Conservation (phyloP, 129 eudicot species). For the Tagetes patula region DNA sequence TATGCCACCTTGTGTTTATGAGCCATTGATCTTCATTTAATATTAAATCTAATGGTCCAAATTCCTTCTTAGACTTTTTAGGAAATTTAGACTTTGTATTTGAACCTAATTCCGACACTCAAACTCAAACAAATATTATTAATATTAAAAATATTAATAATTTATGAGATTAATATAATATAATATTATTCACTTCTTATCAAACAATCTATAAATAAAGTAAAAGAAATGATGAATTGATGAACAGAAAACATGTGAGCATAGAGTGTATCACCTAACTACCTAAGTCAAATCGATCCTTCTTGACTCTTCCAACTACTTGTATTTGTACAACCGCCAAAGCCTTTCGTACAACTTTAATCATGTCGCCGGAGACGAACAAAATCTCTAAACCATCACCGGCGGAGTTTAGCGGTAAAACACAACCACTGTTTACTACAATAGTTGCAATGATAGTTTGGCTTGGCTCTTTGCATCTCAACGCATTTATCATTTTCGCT, state of each 20-base stretch:
- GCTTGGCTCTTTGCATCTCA: slow-evolving; percentile 72
- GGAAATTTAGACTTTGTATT: no score
- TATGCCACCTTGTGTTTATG: no score
- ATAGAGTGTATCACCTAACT: slow-evolving; percentile 5
- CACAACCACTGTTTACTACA: slow-evolving; percentile 35
- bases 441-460: slow-evolving; percentile 48
- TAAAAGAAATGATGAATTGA: background rate
- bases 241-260: background rate
- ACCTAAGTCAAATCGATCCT: background rate
- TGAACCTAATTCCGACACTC: no score
- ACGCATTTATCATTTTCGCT: slow-evolving; percentile 34
- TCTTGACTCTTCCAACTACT: slow-evolving; percentile 25
- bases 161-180: no score
- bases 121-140: no score
- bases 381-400: slow-evolving; percentile 25
- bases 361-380: slow-evolving; percentile 23
- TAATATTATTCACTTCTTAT: no score
- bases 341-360: slow-evolving; percentile 17
- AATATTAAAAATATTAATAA: no score
- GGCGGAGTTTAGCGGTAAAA: slow-evolving; percentile 54
- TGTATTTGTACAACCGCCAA: slow-evolving; percentile 13
- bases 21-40: no score
- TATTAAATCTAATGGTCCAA: no score
- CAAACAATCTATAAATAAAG: no score
- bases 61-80: no score